These are phyloP conservation scores for Triglochin maritima DNA, from an alignment of 106 monocot species.

Conservation along the genomic window DNA sequence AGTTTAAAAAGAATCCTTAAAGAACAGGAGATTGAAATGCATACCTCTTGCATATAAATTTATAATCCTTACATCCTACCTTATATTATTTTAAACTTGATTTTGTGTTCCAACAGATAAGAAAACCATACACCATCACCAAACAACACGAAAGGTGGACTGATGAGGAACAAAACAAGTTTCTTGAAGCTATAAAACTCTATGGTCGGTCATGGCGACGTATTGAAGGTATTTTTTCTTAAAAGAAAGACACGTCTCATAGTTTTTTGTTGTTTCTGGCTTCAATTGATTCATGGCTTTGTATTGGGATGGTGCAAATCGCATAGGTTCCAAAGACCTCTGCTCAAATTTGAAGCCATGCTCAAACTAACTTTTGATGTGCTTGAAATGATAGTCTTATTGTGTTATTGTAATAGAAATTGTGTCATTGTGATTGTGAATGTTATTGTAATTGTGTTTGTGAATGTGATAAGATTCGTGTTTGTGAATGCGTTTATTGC, in stretches of 20 bases:
- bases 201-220: conserved; percentile 15
- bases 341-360: conserved; percentile 12
- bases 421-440: no score
- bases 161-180: conserved; percentile 12
- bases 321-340: conserved; percentile 10
- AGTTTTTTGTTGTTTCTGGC: background rate
- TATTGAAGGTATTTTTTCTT: conserved; percentile 6
- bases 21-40: no score
- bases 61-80: no score
- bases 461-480: no score
- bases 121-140: conserved; percentile 17
- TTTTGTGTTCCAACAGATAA: conserved; percentile 4
- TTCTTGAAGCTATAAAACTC: conserved; percentile 15
- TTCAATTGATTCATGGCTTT: background rate
- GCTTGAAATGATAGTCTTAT: no score
- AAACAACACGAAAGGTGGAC: conserved; percentile 19
- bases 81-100: background rate
- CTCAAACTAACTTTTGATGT: background rate
- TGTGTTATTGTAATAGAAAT: no score
- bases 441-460: no score
- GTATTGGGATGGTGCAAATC: conserved; percentile 1
- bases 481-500: no score
- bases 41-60: no score
- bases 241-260: background rate
- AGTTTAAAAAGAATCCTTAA: no score